A percentile compares a stretch with the other conserved stretches of the same genome.
phyloP scores from a whole-genome alignment of 73 alveolate genomes.

The Paraurostyla sp. region DNA sequence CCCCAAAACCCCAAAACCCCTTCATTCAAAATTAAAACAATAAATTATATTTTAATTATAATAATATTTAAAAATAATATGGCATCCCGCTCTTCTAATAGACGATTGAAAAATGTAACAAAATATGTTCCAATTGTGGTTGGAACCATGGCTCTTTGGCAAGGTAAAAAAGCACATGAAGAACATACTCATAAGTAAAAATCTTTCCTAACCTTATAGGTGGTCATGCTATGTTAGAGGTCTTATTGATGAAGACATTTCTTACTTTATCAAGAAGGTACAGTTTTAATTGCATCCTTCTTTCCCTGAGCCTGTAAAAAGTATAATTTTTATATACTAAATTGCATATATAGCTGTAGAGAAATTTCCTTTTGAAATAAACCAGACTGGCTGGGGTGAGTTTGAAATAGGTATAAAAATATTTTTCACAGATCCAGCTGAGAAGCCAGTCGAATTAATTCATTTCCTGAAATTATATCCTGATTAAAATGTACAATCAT shows the following conservation, averaged over 20 bases:
- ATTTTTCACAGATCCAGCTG: slow-evolving; percentile 86
- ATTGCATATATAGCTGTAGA: background rate
- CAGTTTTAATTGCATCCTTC: slow-evolving; percentile 92
- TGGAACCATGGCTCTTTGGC: slow-evolving; percentile 93
- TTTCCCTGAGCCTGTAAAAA: slow-evolving; percentile 84
- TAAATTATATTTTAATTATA: background rate
- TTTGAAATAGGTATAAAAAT: slow-evolving; percentile 93
- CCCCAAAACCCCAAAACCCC: slow-evolving; percentile 9
- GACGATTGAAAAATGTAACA: background rate
- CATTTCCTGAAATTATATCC: slow-evolving; percentile 86
- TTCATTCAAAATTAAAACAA: background rate
- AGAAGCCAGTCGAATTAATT: slow-evolving; percentile 87
- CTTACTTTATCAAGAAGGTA: slow-evolving; percentile 92
- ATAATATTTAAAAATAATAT: background rate
- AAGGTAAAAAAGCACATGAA: slow-evolving; percentile 94
- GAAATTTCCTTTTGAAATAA: slow-evolving; percentile 93
- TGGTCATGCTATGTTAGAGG: slow-evolving; percentile 98
- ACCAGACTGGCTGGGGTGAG: slow-evolving; percentile 99
- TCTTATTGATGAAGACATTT: slow-evolving; percentile 89
- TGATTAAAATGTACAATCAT: background rate
- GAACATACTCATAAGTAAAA: slow-evolving; percentile 71
- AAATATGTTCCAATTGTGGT: slow-evolving; percentile 76
- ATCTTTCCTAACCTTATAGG: slow-evolving; percentile 63
- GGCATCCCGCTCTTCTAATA: slow-evolving; percentile 38
- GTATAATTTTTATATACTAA: slow-evolving; percentile 1